phyloP scores from a whole-genome alignment of 176 grass and related monocot species.

The Oryza meridionalis region DNA sequence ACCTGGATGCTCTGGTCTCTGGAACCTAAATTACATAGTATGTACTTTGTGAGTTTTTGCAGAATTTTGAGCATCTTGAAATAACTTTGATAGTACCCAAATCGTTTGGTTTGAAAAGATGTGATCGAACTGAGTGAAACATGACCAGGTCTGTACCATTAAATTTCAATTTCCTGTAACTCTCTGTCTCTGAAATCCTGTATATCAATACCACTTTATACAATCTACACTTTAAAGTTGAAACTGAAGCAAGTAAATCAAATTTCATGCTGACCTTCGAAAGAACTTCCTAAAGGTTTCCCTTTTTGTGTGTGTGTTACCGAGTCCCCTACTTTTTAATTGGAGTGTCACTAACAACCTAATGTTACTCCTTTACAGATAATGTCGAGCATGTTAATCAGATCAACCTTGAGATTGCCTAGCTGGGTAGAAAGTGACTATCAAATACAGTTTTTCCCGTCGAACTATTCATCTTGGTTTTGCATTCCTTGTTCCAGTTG shows the following conservation, averaged over 20 bases:
- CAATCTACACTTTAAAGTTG: conserved; percentile 77
- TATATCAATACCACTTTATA: conserved; percentile 83
- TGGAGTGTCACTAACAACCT: conserved; percentile 15
- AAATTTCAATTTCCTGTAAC: conserved; percentile 35
- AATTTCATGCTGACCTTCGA: conserved; percentile 76
- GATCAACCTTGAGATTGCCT: too few relatives aligned
- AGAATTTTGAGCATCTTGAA: conserved; percentile 86
- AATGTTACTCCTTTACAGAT: conserved; percentile 55
- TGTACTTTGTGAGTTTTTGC: conserved; percentile 31
- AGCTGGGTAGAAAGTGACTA: not conserved
- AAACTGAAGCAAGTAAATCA: conserved; percentile 53
- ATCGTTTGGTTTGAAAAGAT: not conserved
- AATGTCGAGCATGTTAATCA: conserved; percentile 64
- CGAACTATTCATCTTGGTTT: conserved; percentile 31
- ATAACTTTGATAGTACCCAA: conserved; percentile 35
- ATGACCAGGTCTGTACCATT: not conserved
- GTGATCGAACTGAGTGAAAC: not conserved
- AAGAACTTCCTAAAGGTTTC: conserved; percentile 69
- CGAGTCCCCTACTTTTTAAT: conserved; percentile 18
- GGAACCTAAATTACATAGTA: not conserved
- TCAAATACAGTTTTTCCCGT: conserved; percentile 9
- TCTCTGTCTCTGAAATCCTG: conserved; percentile 16
- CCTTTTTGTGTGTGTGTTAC: not conserved
- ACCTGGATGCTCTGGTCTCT: too few relatives aligned
- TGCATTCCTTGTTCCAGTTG: not conserved